Percentiles rank a stretch among this genome's conserved stretches.
These are phyloP conservation scores for Blastomyces percursus DNA, from an alignment of 2,329 filamentous ascomycete genomes.

Conservation along the genomic window DNA sequence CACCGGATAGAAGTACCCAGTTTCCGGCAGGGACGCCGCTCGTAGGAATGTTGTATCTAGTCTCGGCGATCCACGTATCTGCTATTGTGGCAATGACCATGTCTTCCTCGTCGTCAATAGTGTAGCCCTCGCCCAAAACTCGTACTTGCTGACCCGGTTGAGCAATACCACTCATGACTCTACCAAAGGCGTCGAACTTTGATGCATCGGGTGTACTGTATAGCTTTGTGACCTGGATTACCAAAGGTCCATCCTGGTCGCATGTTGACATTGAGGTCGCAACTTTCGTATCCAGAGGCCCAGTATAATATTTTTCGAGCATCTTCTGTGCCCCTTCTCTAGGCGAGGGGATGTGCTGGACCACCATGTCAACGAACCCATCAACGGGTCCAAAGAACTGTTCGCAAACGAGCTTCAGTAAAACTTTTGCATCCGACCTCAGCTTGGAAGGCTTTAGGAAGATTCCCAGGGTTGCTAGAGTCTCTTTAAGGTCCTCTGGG, in stretches of 20 bases:
- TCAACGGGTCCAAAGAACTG: constrained; percentile 88
- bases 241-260: constrained; percentile 77
- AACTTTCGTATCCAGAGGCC: constrained; percentile 70
- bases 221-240: constrained; percentile 88
- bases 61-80: constrained; percentile 82
- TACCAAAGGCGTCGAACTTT: constrained; percentile 77
- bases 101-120: constrained; percentile 93
- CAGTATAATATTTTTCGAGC: constrained; percentile 82
- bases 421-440: constrained; percentile 75
- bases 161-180: constrained; percentile 85
- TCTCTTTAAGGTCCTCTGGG: constrained; percentile 69
- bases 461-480: constrained; percentile 70
- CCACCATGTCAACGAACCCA: constrained; percentile 93
- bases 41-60: constrained; percentile 82
- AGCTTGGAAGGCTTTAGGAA: constrained; percentile 84
- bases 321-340: constrained; percentile 63
- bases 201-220: constrained; percentile 88
- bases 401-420: constrained; percentile 80
- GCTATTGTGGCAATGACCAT: constrained; percentile 80
- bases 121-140: constrained; percentile 90
- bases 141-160: constrained; percentile 71
- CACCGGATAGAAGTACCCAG: constrained; percentile 78
- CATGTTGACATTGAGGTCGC: constrained; percentile 71
- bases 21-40: constrained; percentile 91
- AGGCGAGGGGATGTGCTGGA: constrained; percentile 80